These are phyloP conservation scores for Leptographium galeiforme DNA, from an alignment of 2,329 filamentous ascomycete genomes.

Conservation along the genomic window DNA sequence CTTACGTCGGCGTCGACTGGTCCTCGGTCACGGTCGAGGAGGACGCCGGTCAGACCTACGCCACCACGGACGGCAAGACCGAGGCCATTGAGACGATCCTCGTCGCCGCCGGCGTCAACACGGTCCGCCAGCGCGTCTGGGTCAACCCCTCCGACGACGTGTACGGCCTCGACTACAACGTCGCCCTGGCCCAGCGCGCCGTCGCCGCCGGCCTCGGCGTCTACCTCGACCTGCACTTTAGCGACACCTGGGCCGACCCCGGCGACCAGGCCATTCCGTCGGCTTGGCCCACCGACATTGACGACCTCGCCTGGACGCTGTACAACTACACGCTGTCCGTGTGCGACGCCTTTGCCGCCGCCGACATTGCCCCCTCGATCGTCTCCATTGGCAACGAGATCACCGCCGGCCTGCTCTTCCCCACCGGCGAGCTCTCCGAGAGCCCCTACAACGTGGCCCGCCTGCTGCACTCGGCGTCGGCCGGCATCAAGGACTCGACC, in stretches of 20 bases:
- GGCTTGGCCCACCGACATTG: slow-evolving; percentile 46
- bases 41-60: slow-evolving; percentile 45
- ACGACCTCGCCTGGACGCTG: slow-evolving; percentile 44
- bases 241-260: slow-evolving; percentile 61
- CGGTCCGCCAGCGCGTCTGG: slow-evolving; percentile 58
- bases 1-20: slow-evolving; percentile 57
- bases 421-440: slow-evolving; percentile 46
- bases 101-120: slow-evolving; percentile 49
- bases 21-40: slow-evolving; percentile 55
- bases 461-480: slow-evolving; percentile 50
- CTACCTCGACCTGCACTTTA: slow-evolving; percentile 51
- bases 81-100: slow-evolving; percentile 48
- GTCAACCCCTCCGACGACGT: slow-evolving; percentile 42
- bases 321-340: slow-evolving; percentile 57
- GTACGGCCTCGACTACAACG: slow-evolving; percentile 58
- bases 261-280: slow-evolving; percentile 46
- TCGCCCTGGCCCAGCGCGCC: slow-evolving; percentile 52
- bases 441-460: slow-evolving; percentile 42
- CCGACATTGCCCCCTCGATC: slow-evolving; percentile 34
- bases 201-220: slow-evolving; percentile 47
- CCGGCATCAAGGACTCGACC: slow-evolving; percentile 51
- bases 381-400: slow-evolving; percentile 67
- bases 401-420: slow-evolving; percentile 51
- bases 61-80: slow-evolving; percentile 37
- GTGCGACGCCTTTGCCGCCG: slow-evolving; percentile 44